Evolutionary conservation across 164 flowering plant genomes (phyloP).

Genomic region (Magnolia kwangsiensis): DNA sequence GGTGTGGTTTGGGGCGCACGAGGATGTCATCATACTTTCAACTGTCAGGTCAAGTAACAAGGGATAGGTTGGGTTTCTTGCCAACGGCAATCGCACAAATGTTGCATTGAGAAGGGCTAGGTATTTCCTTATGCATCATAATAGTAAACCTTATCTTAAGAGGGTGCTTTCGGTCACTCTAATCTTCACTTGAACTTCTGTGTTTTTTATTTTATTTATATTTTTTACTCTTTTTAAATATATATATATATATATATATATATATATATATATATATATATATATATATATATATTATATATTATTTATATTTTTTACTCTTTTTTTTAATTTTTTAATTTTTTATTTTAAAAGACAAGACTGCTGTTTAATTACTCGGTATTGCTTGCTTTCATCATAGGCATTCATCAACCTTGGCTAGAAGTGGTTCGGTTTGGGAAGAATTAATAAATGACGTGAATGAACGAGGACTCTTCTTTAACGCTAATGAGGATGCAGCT

Average conservation of each 20-base stretch:
- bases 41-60: constrained; percentile 32
- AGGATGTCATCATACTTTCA: constrained; percentile 39
- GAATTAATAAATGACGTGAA: constrained; percentile 20
- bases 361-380: background rate
- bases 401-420: constrained; percentile 32
- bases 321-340: no score
- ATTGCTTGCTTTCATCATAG: constrained; percentile 42
- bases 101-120: constrained; percentile 51
- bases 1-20: no score
- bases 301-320: no score
- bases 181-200: background rate
- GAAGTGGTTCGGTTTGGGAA: constrained; percentile 22
- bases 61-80: constrained; percentile 40
- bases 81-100: constrained; percentile 35
- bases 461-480: constrained; percentile 16
- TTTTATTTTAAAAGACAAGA: no score
- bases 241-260: no score
- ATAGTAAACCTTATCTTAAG: no score
- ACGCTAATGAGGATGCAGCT: constrained; percentile 21
- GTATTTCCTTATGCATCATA: constrained; percentile 14
- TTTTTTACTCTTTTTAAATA: no score
- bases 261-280: no score
- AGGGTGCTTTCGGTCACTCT: no score
- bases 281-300: no score
- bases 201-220: background rate